These are phyloP conservation scores for Aspergillus ustus DNA, from an alignment of 2,329 filamentous ascomycete species.

Conservation along the genomic window DNA sequence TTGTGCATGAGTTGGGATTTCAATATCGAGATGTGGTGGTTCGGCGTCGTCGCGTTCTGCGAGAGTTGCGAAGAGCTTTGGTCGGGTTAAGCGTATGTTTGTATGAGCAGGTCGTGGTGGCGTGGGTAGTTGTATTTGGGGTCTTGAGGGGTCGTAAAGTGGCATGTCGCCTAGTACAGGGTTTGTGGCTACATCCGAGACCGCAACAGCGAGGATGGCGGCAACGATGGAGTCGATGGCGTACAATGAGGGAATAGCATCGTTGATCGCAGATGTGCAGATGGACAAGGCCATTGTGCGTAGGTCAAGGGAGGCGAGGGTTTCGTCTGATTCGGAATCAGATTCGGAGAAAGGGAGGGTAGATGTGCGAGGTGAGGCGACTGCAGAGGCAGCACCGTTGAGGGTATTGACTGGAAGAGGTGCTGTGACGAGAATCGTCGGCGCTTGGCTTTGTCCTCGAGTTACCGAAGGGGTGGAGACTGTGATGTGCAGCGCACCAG, in stretches of 20 bases:
- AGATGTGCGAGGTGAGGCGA: conserved; percentile 42
- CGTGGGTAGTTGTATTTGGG: conserved; percentile 17
- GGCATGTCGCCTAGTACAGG: conserved; percentile 44
- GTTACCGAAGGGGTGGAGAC: conserved; percentile 38
- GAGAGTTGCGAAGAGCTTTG: conserved; percentile 40
- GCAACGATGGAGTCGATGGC: conserved; percentile 54
- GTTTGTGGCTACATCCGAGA: conserved; percentile 48
- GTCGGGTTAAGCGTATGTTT: background rate
- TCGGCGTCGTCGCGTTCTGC: conserved; percentile 50
- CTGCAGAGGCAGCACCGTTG: conserved; percentile 37
- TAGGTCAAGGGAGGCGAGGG: conserved; percentile 50
- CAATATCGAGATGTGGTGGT: conserved; percentile 41
- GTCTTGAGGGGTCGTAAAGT: conserved; percentile 28
- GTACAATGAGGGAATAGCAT: conserved; percentile 51
- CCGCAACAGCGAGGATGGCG: conserved; percentile 50
- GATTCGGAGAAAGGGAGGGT: conserved; percentile 45
- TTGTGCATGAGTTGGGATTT: conserved; percentile 26
- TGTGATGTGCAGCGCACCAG: conserved; percentile 47
- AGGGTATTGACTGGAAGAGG: conserved; percentile 42
- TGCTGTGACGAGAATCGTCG: conserved; percentile 44
- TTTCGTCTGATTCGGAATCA: conserved; percentile 42
- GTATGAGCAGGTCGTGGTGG: conserved; percentile 23
- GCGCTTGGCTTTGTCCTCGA: conserved; percentile 28
- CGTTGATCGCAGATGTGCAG: conserved; percentile 44
- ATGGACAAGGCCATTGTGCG: conserved; percentile 47